Conservation (phyloP, 164 flowering plant genomes). For the Annona squamosa region DNA sequence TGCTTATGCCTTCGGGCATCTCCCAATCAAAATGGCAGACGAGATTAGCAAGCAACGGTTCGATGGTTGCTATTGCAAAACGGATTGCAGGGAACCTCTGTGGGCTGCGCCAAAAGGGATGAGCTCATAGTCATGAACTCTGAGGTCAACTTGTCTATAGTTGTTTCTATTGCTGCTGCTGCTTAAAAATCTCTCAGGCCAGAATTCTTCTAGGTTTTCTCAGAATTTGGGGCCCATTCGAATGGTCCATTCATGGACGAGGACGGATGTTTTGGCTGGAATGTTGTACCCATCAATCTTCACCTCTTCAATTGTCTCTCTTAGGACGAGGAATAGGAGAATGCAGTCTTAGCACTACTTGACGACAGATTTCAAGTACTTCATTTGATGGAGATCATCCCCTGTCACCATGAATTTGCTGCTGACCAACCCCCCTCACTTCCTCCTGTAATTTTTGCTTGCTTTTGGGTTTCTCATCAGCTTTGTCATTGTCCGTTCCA, state of each 20-base stretch:
- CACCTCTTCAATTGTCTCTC: neutral
- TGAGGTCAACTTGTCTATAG: neutral
- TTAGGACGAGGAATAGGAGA: conserved; percentile 1
- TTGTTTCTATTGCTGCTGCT: neutral
- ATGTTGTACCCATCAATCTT: conserved; percentile 1
- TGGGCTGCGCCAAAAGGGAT: conserved; percentile 15
- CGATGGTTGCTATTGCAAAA: conserved; percentile 3
- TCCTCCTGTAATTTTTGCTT: conserved; percentile 11
- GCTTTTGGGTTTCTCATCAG: conserved; percentile 13
- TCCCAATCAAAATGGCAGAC: conserved; percentile 13
- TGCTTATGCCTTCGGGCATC: neutral
- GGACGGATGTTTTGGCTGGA: conserved; percentile 1
- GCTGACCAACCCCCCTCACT: conserved; percentile 6
- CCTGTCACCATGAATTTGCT: conserved; percentile 7
- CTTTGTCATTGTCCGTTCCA: conserved; percentile 28
- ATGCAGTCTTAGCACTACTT: neutral
- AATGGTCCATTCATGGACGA: conserved; percentile 2
- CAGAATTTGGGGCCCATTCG: neutral
- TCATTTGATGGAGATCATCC: neutral
- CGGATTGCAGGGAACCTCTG: conserved; percentile 6
- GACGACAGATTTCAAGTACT: neutral
- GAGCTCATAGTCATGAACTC: neutral
- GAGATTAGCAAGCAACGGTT: conserved; percentile 6
- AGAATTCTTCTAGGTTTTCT: neutral
- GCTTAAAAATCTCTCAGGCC: neutral